Conservation (phyloP, 805 yeast species). For the Sugiyamaella chiloensis region DNA sequence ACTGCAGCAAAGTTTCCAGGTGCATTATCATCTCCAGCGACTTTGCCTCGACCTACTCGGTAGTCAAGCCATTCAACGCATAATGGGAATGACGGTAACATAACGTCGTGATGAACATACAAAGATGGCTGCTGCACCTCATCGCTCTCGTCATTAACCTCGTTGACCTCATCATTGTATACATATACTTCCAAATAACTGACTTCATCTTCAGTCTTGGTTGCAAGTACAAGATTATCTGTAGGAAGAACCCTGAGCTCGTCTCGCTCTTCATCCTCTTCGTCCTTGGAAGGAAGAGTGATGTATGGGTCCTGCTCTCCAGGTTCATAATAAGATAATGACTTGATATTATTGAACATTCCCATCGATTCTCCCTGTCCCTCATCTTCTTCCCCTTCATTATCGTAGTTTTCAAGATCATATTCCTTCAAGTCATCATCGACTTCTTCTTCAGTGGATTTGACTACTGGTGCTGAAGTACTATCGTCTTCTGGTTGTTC, state of each 20-base stretch:
- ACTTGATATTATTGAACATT: slow-evolving; percentile 44
- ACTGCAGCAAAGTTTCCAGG: slow-evolving; percentile 91
- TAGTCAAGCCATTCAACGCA: slow-evolving; percentile 94
- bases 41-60: slow-evolving; percentile 44
- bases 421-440: slow-evolving; percentile 89
- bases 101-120: slow-evolving; percentile 93
- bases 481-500: slow-evolving; percentile 21
- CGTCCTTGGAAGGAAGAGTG: slow-evolving; percentile 51
- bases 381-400: slow-evolving; percentile 54
- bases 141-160: slow-evolving; percentile 52
- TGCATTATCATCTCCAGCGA: slow-evolving; percentile 39
- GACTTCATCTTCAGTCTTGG: slow-evolving; percentile 94
- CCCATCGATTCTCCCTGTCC: slow-evolving; percentile 43
- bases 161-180: slow-evolving; percentile 86
- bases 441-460: slow-evolving; percentile 12
- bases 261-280: slow-evolving; percentile 74
- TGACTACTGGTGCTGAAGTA: neutral
- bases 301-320: slow-evolving; percentile 58
- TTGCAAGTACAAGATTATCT: slow-evolving; percentile 83
- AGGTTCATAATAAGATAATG: slow-evolving; percentile 39
- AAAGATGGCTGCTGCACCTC: slow-evolving; percentile 58
- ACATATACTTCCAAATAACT: slow-evolving; percentile 90
- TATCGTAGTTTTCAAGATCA: slow-evolving; percentile 72
- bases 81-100: slow-evolving; percentile 95
- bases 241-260: slow-evolving; percentile 86